These are phyloP conservation scores for Fomitopsis betulina DNA, from an alignment of 1,284 basidiomycete species.

Conservation along the genomic window DNA sequence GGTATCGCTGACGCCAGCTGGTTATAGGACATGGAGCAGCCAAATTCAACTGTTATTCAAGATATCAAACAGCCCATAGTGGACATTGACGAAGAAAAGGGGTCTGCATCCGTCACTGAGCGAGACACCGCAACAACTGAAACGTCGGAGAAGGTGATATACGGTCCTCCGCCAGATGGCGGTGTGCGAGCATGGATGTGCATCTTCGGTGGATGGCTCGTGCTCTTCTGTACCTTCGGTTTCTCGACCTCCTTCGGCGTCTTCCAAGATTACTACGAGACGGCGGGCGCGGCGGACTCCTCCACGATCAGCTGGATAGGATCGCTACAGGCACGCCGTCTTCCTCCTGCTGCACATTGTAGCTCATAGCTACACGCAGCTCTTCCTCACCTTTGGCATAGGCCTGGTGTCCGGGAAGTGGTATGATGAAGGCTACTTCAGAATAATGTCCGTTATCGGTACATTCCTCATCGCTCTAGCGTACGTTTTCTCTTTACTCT, in stretches of 20 bases:
- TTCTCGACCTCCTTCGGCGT: constrained; percentile 1
- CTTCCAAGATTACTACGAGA: not conserved
- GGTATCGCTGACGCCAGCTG: not conserved
- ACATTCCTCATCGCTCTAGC: constrained; percentile 19
- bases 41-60: not conserved
- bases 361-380: not conserved
- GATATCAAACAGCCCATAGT: not conserved
- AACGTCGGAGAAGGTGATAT: not conserved
- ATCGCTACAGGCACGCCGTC: not conserved
- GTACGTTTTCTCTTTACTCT: not conserved
- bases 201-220: constrained; percentile 1
- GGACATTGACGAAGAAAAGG: not conserved
- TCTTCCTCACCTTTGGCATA: constrained; percentile 28
- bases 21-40: not conserved
- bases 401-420: constrained; percentile 26
- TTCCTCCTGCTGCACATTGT: no score
- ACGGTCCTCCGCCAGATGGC: constrained; percentile 1
- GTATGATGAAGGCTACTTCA: constrained; percentile 27
- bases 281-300: not conserved
- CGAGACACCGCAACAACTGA: not conserved
- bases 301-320: not conserved
- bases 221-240: constrained; percentile 3
- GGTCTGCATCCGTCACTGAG: not conserved
- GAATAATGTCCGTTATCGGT: constrained; percentile 14
- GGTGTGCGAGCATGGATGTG: constrained; percentile 5